A percentile compares a stretch with the other conserved stretches of the same genome.
Conservation (phyloP, 129 eudicot genomes). For the Tanacetum coccineum region DNA sequence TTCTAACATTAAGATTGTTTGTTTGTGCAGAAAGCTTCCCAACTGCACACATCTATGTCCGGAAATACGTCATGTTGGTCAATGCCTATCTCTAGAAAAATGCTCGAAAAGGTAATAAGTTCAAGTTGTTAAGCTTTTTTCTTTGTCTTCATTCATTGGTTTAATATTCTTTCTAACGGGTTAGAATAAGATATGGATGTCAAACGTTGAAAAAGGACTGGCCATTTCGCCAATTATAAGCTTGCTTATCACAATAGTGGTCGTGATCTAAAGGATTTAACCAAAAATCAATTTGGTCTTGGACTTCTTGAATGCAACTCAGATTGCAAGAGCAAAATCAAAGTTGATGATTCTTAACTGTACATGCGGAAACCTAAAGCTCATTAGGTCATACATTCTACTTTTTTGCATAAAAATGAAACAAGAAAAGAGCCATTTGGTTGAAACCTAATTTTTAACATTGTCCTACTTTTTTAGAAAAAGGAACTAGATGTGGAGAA, state of each 20-base stretch:
- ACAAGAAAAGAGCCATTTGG: background rate
- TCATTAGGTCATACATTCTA: constrained; percentile 22
- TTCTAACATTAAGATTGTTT: too few species aligned
- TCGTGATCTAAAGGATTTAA: constrained; percentile 65
- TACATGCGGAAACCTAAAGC: constrained; percentile 53
- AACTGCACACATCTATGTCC: too few species aligned
- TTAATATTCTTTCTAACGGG: constrained; percentile 30
- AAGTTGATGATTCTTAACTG: too few species aligned
- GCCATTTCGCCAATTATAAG: constrained; percentile 73
- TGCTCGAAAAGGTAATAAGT: constrained; percentile 89
- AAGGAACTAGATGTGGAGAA: constrained; percentile 46
- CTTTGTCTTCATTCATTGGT: background rate
- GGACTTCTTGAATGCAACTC: too few species aligned
- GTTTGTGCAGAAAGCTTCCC: too few species aligned
- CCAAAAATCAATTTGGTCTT: constrained; percentile 70
- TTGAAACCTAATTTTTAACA: constrained; percentile 7
- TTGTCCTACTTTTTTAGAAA: constrained; percentile 13
- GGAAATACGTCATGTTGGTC: too few species aligned
- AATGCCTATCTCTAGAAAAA: constrained; percentile 78
- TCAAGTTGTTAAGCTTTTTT: background rate
- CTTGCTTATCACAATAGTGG: constrained; percentile 49
- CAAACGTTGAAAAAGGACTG: too few species aligned
- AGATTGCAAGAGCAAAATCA: too few species aligned
- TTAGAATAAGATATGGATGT: constrained; percentile 70
- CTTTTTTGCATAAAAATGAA: background rate